Evolutionary conservation across 148 eudicot species (phyloP), one percentile per base, ranked within the genome.

Genomic region (Cornus kousa): DNA sequence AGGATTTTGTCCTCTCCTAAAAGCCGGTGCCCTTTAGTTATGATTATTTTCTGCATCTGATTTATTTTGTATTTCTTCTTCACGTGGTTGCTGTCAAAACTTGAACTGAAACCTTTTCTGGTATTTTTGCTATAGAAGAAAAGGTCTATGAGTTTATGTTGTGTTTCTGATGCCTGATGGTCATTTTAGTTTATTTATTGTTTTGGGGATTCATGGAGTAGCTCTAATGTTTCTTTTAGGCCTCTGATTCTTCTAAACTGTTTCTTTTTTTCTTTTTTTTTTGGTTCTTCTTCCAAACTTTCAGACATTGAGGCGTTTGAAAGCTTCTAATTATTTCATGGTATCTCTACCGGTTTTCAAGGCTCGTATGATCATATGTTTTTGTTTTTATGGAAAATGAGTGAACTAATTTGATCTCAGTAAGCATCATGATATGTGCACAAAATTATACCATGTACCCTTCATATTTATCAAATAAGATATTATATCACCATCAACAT

Each of bases 121-220:
- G 28, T 28, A 28, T 64, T 11, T 20, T 19, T 3, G 66, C 19
- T n/a, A 24, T 62, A 43, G 66, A 12, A 22, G 70, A 78, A 78
- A 4, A 23, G 22, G 16, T 71, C n/a, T 46, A 28, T 28, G 28
- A 28, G 28, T 28, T 1, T 28, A 22, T 71, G 69, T 53, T 46
- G 16, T 43, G 59, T 59, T 60, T 57, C 23, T 60, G 20, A 39
- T 75, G 32, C 53, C 39, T 22, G 71, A 46, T 35, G 57, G 32
- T 78, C 2, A 28, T 43, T 73, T 46, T 9, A 43, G 14, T 75
- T 50, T 9, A 69, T 32, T 24, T 23, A 32, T 68, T 60, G 57
- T 69, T 57, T 32, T 68, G 20, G 48, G 48, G 48, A 76, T 72
- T 9, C 31, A 55, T 74, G 71, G 40, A 50, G 77, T 43, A 67